These are phyloP conservation scores for Rhodotorula sp. DNA, from an alignment of 1,284 basidiomycete genomes.

Conservation along the genomic window DNA sequence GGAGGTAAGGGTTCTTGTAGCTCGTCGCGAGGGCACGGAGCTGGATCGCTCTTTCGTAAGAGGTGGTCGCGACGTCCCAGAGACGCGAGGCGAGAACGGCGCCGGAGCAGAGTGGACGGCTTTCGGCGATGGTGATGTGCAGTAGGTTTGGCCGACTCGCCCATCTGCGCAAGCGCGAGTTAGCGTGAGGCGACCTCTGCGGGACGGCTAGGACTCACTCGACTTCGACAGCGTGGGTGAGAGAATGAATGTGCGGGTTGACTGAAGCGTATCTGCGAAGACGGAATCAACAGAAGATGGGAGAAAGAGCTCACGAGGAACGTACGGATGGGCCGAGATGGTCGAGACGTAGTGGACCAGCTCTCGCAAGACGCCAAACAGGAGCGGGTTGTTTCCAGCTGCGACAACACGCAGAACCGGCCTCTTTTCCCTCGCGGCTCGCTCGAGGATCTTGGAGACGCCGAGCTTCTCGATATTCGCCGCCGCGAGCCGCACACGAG, in stretches of 20 bases:
- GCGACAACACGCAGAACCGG: background rate
- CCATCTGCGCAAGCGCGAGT: background rate
- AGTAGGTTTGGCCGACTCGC: background rate
- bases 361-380: constrained; percentile 8
- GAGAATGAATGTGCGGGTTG: constrained; percentile 4
- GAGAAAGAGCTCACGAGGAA: background rate
- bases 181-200: background rate
- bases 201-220: background rate
- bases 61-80: background rate
- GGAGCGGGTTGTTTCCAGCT: background rate
- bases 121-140: constrained; percentile 1
- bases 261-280: background rate
- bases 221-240: background rate
- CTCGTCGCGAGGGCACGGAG: constrained; percentile 1
- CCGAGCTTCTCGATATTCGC: constrained; percentile 5
- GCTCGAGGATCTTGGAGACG: constrained; percentile 7
- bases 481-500: background rate
- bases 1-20: constrained; percentile 1
- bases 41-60: background rate
- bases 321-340: constrained; percentile 8
- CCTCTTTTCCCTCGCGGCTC: constrained; percentile 3
- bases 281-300: background rate
- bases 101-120: constrained; percentile 6
- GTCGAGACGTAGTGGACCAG: constrained; percentile 12
- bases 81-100: constrained; percentile 7